phyloP scores from a whole-genome alignment of 2,329 filamentous ascomycete genomes.

The Fusarium burgessii region DNA sequence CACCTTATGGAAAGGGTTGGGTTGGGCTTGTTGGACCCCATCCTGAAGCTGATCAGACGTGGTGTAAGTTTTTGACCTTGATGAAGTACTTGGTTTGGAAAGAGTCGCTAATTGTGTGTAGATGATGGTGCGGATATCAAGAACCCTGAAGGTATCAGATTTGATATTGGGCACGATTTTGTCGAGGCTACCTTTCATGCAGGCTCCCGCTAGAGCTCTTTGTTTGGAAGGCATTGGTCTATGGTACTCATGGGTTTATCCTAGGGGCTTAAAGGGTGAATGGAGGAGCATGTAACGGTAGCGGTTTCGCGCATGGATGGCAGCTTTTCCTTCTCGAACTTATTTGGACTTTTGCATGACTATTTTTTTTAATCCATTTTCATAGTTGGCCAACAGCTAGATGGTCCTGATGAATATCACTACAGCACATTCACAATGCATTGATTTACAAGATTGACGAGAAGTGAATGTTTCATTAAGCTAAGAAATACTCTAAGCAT shows the following conservation, averaged over 20 bases:
- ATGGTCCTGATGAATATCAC: neutral
- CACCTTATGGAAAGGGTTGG: conserved; percentile 11
- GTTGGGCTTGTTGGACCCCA: conserved; percentile 22
- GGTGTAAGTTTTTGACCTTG: conserved; percentile 2
- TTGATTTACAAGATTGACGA: neutral
- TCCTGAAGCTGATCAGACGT: conserved; percentile 5
- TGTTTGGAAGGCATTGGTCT: fast-evolving
- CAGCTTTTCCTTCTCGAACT: neutral
- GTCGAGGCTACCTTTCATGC: neutral
- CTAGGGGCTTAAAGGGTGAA: fast-evolving
- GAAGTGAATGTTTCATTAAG: neutral
- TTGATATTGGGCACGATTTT: conserved; percentile 14
- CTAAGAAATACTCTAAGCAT: neutral
- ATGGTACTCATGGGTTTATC: too few species aligned
- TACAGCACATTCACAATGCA: neutral
- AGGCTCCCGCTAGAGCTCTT: neutral
- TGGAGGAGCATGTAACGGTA: fast-evolving
- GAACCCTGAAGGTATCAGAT: conserved; percentile 4
- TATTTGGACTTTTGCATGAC: neutral
- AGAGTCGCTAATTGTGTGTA: neutral
- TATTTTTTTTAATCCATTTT: too few species aligned
- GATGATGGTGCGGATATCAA: conserved; percentile 1
- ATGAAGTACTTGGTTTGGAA: fast-evolving
- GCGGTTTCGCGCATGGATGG: too few species aligned
- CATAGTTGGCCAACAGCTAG: too few species aligned